Percentiles rank a stretch among this genome's conserved stretches.
Conservation (phyloP, 352 stramenopile species). For the Pythium brassicae region DNA sequence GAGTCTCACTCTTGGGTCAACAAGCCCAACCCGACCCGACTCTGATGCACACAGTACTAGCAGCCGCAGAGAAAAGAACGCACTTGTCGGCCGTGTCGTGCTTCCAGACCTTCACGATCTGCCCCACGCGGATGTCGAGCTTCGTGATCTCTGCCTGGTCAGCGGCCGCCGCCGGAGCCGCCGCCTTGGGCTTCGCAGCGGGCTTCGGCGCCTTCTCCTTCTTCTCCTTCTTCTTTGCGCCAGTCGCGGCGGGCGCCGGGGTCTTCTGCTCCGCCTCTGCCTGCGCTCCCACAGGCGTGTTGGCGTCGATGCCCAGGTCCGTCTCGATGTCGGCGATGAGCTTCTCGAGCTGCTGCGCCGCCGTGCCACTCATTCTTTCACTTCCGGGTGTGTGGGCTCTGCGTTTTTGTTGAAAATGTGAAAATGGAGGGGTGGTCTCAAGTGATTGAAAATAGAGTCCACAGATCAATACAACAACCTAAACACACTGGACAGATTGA, state of each 20-base stretch:
- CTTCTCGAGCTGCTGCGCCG: slow-evolving; percentile 58
- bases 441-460: neutral
- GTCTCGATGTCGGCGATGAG: slow-evolving; percentile 71
- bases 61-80: neutral
- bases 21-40: slow-evolving; percentile 1
- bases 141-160: slow-evolving; percentile 89
- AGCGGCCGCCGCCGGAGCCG: slow-evolving; percentile 11
- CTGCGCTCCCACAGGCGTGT: slow-evolving; percentile 33
- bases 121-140: slow-evolving; percentile 89
- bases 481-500: too few relatives aligned
- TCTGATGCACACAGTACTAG: neutral
- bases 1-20: neutral
- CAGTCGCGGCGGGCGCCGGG: neutral
- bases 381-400: neutral
- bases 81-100: slow-evolving; percentile 88
- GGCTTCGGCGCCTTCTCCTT: slow-evolving; percentile 49
- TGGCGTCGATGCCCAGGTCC: slow-evolving; percentile 67
- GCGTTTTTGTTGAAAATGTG: neutral
- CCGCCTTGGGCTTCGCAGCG: slow-evolving; percentile 26
- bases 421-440: slow-evolving; percentile 1
- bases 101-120: slow-evolving; percentile 91
- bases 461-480: too few relatives aligned
- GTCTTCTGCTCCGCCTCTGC: slow-evolving; percentile 18
- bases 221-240: slow-evolving; percentile 24
- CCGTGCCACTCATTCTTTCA: slow-evolving; percentile 33